Evolutionary conservation across 2,329 filamentous ascomycete genomes (phyloP), one percentile per base, ranked within the genome.

Genomic region (Zymoseptoria pseudotritici): DNA sequence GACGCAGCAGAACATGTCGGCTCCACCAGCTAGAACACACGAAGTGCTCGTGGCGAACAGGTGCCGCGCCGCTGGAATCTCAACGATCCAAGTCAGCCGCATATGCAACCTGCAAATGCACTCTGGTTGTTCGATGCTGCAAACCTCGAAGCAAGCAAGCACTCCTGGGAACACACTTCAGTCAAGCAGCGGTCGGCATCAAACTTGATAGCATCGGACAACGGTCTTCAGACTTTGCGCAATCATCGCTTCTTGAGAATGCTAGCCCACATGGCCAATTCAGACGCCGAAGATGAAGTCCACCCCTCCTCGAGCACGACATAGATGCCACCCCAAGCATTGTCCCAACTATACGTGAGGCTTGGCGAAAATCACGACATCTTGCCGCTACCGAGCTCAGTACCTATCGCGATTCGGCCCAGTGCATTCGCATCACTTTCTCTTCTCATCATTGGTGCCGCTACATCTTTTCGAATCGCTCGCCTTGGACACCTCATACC

Each of bases 311-410:
- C 36, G 36, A 46, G 36, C 36, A 46, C 36, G 36, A 46, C 36
- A 46, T 46, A 42, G 36, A 13, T 46, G 13, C 10, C 36, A n/a
- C 13, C 36, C 36, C 36, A 46, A 17, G 36, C 36, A n/a, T 46
- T 46, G 17, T 46, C 36, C 36, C 36, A n/a, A 24, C 19, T 9
- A 19, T 53, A 13, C 52, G 52, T 53, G 22, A 58, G 54, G 10
- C 57, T 58, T 58, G 57, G 57, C 57, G n/a, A 1, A 50, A 58
- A 58, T 58, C 50, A 54, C 57, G 57, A 58, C 57, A 58, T 58
- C 57, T 20, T 19, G 11, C 9, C 24, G 20, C 10, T 46, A n/a
- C 13, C 36, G 36, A 17, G 13, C 36, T 46, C 13, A 17, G 17
- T 17, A 46, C 36, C 36, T 46, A n/a, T n/a, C 13, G 36, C 36